A percentile compares a stretch with the other conserved stretches of the same genome.
Conservation (phyloP, 1,284 basidiomycete species). For the Cystobasidium sp. region DNA sequence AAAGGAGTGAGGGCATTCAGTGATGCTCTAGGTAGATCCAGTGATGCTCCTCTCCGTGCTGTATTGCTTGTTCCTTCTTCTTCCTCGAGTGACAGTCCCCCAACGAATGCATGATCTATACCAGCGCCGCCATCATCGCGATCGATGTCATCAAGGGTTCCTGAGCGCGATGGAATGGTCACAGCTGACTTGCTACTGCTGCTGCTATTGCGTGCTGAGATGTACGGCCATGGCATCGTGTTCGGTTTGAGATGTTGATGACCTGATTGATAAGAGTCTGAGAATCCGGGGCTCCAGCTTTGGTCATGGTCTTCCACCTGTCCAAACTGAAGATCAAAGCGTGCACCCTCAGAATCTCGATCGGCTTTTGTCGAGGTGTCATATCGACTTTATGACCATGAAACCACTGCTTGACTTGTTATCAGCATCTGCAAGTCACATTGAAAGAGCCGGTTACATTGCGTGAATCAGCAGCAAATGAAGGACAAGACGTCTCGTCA, state of each 20-base stretch:
- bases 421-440: not conserved
- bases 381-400: too few relatives aligned
- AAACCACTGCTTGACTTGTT: too few relatives aligned
- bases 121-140: too few relatives aligned
- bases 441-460: too few relatives aligned
- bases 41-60: conserved; percentile 10
- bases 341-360: not conserved
- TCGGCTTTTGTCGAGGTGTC: not conserved
- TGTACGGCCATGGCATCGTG: conserved; percentile 30
- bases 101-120: too few relatives aligned
- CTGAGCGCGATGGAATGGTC: too few relatives aligned
- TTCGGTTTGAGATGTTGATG: not conserved
- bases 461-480: not conserved
- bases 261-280: not conserved
- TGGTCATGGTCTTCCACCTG: not conserved
- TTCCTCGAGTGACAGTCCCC: not conserved
- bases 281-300: conserved; percentile 3
- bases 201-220: conserved; percentile 13
- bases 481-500: not conserved
- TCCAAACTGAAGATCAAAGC: too few relatives aligned
- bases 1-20: not conserved
- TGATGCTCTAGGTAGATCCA: conserved; percentile 7
- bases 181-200: too few relatives aligned
- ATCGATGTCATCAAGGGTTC: too few relatives aligned
- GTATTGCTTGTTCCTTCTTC: not conserved